A percentile compares a stretch with the other conserved stretches of the same genome.
Evolutionary conservation across 2,329 filamentous ascomycete genomes (phyloP).

Genomic region (Fusarium nodosum): DNA sequence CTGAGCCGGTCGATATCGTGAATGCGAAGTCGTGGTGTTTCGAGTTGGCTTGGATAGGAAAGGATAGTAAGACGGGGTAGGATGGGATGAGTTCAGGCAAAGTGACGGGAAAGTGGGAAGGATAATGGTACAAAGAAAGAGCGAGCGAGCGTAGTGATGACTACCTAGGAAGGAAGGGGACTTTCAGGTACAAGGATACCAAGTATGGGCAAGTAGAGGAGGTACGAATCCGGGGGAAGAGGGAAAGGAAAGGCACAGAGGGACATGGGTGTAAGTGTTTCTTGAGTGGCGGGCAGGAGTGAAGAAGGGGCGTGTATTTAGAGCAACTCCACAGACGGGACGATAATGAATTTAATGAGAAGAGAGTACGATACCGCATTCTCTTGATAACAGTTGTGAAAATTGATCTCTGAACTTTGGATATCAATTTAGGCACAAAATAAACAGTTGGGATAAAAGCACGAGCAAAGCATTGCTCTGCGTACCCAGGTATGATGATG

Average conservation of each 20-base stretch:
- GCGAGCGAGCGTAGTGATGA: conserved; percentile 44
- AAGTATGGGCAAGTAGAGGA: conserved; percentile 26
- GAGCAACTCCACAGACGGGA: conserved; percentile 32
- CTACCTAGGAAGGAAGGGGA: conserved; percentile 38
- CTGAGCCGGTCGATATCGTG: conserved; percentile 42
- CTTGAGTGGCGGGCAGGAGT: conserved; percentile 7
- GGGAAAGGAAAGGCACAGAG: conserved; percentile 41
- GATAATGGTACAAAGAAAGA: conserved; percentile 45
- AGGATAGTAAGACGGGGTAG: conserved; percentile 26
- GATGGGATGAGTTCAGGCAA: conserved; percentile 42
- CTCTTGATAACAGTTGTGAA: not conserved
- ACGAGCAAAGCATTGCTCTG: not conserved
- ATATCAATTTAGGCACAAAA: not conserved
- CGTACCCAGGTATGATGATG: not conserved
- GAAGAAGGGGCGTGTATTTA: conserved; percentile 17
- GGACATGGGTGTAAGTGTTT: conserved; percentile 33
- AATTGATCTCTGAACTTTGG: not conserved
- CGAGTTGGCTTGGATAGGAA: conserved; percentile 37
- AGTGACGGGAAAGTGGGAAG: conserved; percentile 45
- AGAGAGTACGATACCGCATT: not conserved
- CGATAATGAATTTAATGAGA: conserved; percentile 35
- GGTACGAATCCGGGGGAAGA: conserved; percentile 46
- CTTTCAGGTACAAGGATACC: conserved; percentile 45
- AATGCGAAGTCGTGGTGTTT: conserved; percentile 47
- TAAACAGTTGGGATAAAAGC: not conserved